Percentiles rank a stretch among this genome's conserved stretches.
phyloP scores from a whole-genome alignment of 2,329 filamentous ascomycete species.

The Cercospora sesami region DNA sequence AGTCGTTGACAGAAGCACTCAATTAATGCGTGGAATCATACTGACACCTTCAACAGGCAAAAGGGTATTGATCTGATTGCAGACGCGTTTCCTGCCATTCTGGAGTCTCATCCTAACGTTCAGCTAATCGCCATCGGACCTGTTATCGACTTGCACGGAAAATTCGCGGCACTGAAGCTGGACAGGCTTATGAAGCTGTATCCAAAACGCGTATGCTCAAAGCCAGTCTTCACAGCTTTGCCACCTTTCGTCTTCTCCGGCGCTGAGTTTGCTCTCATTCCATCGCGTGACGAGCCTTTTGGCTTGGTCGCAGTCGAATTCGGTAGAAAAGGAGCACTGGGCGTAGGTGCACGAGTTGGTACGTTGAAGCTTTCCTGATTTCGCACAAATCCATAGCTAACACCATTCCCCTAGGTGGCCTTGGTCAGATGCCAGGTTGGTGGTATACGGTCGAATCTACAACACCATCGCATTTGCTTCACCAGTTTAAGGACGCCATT shows the following conservation, averaged over 20 bases:
- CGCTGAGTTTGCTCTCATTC: slow-evolving; percentile 66
- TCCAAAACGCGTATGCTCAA: slow-evolving; percentile 62
- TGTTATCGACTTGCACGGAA: slow-evolving; percentile 66
- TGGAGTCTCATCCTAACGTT: slow-evolving; percentile 58
- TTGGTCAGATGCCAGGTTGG: slow-evolving; percentile 68
- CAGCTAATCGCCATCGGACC: slow-evolving; percentile 64
- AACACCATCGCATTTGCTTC: slow-evolving; percentile 61
- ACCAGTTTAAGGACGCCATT: slow-evolving; percentile 64
- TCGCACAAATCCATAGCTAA: not conserved
- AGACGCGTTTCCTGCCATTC: slow-evolving; percentile 62
- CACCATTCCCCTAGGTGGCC: slow-evolving; percentile 41
- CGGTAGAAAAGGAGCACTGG: slow-evolving; percentile 64
- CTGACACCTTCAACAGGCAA: slow-evolving; percentile 41
- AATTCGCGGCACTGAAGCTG: slow-evolving; percentile 65
- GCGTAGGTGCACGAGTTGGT: slow-evolving; percentile 64
- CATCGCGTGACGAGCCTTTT: slow-evolving; percentile 66
- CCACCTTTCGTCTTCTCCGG: slow-evolving; percentile 65
- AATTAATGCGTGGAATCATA: too few relatives aligned
- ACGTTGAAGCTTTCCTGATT: too few relatives aligned
- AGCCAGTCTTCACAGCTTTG: slow-evolving; percentile 64
- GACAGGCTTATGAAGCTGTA: slow-evolving; percentile 63
- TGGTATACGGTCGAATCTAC: slow-evolving; percentile 68
- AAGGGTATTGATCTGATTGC: slow-evolving; percentile 68
- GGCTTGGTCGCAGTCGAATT: slow-evolving; percentile 68
- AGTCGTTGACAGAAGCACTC: too few relatives aligned